Percentiles rank a stretch among this genome's conserved stretches.
Evolutionary conservation across 306 rosid species (phyloP).

Genomic region (Quercus bicolor): DNA sequence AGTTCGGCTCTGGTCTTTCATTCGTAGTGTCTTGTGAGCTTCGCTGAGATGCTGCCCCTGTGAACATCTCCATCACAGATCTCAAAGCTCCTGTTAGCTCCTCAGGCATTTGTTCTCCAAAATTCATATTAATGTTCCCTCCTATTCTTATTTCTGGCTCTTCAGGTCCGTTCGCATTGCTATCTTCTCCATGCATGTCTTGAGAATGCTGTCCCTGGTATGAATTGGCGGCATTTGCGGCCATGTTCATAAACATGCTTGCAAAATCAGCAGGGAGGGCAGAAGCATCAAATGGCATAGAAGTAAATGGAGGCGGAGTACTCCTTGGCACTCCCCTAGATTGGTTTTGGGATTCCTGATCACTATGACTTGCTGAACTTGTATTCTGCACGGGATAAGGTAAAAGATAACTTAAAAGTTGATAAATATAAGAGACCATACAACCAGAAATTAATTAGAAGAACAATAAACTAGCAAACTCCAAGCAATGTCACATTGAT

Average conservation of each 20-base stretch:
- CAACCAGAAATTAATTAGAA: neutral
- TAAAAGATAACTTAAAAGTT: neutral
- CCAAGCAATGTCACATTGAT: neutral
- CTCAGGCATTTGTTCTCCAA: conserved; percentile 64
- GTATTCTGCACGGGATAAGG: conserved; percentile 27
- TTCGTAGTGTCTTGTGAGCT: conserved; percentile 43
- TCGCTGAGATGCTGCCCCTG: conserved; percentile 41
- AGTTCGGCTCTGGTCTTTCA: conserved; percentile 58
- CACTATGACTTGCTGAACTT: conserved; percentile 37
- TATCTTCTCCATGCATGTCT: conserved; percentile 37
- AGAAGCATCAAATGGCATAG: conserved; percentile 47
- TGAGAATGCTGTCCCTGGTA: conserved; percentile 45
- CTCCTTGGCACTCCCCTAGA: conserved; percentile 49
- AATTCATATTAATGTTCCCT: conserved; percentile 47
- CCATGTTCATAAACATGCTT: conserved; percentile 63
- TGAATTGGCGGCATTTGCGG: conserved; percentile 36
- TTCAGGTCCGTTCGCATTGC: conserved; percentile 21
- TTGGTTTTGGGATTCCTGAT: conserved; percentile 45
- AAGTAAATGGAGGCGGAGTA: conserved; percentile 42
- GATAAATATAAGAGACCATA: neutral
- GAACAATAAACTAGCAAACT: neutral
- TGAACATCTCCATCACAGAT: conserved; percentile 67
- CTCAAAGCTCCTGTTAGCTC: conserved; percentile 57
- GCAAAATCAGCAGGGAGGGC: conserved; percentile 42
- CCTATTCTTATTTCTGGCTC: conserved; percentile 50